Base-by-base conservation (phyloP, 768 basidiomycete species). In the Rhodocollybia butyracea region DNA sequence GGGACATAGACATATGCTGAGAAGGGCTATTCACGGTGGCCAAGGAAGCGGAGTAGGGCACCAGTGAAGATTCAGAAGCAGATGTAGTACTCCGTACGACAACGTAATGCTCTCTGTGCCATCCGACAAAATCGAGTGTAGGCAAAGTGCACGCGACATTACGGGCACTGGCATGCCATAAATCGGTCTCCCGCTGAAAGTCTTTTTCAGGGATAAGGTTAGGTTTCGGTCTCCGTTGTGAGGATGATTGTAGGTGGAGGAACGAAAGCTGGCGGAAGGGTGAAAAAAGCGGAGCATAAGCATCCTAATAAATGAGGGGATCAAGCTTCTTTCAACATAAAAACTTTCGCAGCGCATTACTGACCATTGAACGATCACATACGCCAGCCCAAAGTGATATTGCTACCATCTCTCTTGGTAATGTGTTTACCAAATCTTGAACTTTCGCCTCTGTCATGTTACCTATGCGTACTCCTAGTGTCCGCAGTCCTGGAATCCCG, bases 21-120 rank as follows among this genome's bases (percentile, higher is more conserved):
- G 45, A 19, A 15, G 12, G 12, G 11, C 12, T 31, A 22, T n/a
- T n/a, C n/a, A 31, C 31, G 31, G 46, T 10, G 21, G 46, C 6
- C 11, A 31, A 19, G 15, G 46, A n/a, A 12, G 31, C 21, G 11
- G 22, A 50, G 21, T 22, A 34, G 6, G 48, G 21, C 19, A 50
- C 34, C 11, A 50, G 13, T 3, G 48, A 50, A 34, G 48, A 7
- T 15, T 12, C 22, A 15, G 8, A 17, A 8, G 46, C n/a, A 10
- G 34, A 40, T 13, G 46, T 12, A 5, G 62, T 66, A 41, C 59
- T 60, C 30, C 84, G 74, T 50, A 81, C 81, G 52, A 86, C 80
- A 55, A 83, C 84, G 61, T 83, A 86, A 64, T 86, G 83, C 69
- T 86, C 85, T 36, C 83, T 82, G 66, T 87, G 82, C 85, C 84